Evolutionary conservation across 805 yeast genomes (phyloP).

Genomic region (Babjeviella inositovora): DNA sequence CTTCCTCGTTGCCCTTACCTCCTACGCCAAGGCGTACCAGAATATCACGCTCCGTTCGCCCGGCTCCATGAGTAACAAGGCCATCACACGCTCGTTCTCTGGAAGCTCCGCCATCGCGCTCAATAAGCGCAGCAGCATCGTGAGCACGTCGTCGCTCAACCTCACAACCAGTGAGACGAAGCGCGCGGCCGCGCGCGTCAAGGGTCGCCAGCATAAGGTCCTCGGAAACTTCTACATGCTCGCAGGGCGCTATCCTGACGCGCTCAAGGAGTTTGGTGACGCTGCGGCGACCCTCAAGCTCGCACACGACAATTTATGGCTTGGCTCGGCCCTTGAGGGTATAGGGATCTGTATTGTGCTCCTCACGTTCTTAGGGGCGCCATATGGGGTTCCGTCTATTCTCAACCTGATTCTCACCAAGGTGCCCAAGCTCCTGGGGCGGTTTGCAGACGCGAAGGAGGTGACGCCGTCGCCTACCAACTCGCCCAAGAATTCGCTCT

Average conservation of each 20-base stretch:
- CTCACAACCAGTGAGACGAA: conserved; percentile 12
- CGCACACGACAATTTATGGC: conserved; percentile 71
- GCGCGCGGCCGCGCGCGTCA: conserved; percentile 22
- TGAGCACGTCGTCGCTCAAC: conserved; percentile 8
- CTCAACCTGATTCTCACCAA: conserved; percentile 7
- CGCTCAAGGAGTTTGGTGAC: conserved; percentile 61
- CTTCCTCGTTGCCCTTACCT: conserved; percentile 47
- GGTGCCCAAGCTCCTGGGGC: background rate
- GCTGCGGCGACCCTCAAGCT: conserved; percentile 42
- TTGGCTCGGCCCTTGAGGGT: conserved; percentile 78
- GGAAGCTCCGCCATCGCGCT: background rate
- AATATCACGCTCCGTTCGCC: conserved; percentile 80
- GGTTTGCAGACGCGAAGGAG: conserved; percentile 4
- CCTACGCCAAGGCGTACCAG: conserved; percentile 55
- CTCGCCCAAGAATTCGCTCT: conserved; percentile 2
- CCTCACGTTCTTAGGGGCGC: conserved; percentile 35
- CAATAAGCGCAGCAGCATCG: conserved; percentile 3
- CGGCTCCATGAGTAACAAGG: conserved; percentile 38
- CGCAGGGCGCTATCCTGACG: conserved; percentile 65
- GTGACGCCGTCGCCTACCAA: conserved; percentile 3
- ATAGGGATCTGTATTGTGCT: conserved; percentile 51
- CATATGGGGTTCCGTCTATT: conserved; percentile 28
- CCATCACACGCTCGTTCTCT: conserved; percentile 13
- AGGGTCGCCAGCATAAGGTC: conserved; percentile 63
- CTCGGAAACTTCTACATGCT: conserved; percentile 64